Conservation (phyloP, 1,139 yeast species). For the Meyerozyma athensensis region DNA sequence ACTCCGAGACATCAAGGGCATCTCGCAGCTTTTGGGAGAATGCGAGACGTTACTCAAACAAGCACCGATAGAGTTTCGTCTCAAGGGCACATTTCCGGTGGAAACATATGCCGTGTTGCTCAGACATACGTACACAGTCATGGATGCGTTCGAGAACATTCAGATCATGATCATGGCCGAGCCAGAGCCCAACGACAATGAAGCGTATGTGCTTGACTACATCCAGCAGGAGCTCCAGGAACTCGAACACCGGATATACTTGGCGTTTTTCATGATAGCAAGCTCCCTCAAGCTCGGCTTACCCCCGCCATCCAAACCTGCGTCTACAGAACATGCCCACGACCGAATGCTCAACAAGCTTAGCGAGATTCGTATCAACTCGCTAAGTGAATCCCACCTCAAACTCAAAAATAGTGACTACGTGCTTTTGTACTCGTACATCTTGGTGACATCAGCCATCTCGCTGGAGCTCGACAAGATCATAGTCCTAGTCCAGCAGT, state of each 20-base stretch:
- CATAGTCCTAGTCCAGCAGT: constrained; percentile 46
- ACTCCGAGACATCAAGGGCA: constrained; percentile 47
- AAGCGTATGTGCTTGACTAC: constrained; percentile 50
- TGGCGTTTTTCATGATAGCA: constrained; percentile 73
- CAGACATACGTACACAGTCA: constrained; percentile 54
- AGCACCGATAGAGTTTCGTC: constrained; percentile 71
- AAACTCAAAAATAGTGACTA: constrained; percentile 58
- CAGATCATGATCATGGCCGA: constrained; percentile 63
- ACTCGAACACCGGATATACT: constrained; percentile 64
- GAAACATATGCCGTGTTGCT: constrained; percentile 48
- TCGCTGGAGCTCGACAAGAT: constrained; percentile 61
- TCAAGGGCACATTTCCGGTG: constrained; percentile 69
- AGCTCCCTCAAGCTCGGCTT: constrained; percentile 72
- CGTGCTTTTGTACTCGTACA: constrained; percentile 69
- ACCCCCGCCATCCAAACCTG: constrained; percentile 73
- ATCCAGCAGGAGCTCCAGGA: constrained; percentile 61
- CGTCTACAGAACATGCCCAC: constrained; percentile 72
- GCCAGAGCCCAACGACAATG: constrained; percentile 48
- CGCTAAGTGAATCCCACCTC: constrained; percentile 15
- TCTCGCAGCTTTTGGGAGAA: constrained; percentile 56
- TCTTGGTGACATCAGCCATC: constrained; percentile 65
- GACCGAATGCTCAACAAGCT: constrained; percentile 64
- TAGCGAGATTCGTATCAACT: constrained; percentile 39
- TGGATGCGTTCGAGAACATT: constrained; percentile 73
- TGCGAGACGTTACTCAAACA: constrained; percentile 58